Evolutionary conservation across 768 basidiomycete species (phyloP), one percentile per base, ranked within the genome.

Genomic region (Suillus plorans): DNA sequence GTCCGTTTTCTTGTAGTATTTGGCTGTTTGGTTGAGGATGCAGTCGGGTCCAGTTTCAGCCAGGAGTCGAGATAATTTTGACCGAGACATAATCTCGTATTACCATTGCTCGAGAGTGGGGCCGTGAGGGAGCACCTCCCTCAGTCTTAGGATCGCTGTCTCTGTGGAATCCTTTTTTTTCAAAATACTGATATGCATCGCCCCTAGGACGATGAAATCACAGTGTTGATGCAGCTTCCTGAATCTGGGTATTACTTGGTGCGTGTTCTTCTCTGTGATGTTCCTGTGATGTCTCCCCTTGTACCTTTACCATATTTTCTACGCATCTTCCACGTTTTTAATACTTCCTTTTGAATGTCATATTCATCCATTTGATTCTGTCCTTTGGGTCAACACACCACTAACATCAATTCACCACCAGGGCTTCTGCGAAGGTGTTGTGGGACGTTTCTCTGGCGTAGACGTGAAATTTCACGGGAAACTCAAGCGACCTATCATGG

Each of bases 351-450:
- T 20, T 20, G 34, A 1, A 39, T 18, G 6, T 25, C 22, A 14
- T 28, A 18, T 18, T 18, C 31, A 31, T 16, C 13, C 53, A 4
- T 59, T 25, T 60, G 45, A 28, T 44, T 55, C 25, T 63, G 25
- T 25, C 59, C 36, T 16, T 18, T 61, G 25, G 57, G 57, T 41
- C n/a, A 37, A 58, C 16, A 28, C 5, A 10, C 22, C 10, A 18
- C 57, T 58, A 16, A 58, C 57, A 18, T 41, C 22, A 5, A 12
- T 39, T 58, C 16, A 25, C 57, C 8, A 25, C 0, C 69, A 93
- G 92, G 93, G 94, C 5, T 91, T 89, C 68, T 95, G 93, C 71
- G 93, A 95, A 77, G 93, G 89, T 61, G 90, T 95, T 61, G 90
- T 95, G 3, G 93, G 93, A 12, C 82, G 86, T 6, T 94, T 95